Evolutionary conservation across 2,329 filamentous ascomycete genomes (phyloP).

Genomic region (Fusarium burgessii): DNA sequence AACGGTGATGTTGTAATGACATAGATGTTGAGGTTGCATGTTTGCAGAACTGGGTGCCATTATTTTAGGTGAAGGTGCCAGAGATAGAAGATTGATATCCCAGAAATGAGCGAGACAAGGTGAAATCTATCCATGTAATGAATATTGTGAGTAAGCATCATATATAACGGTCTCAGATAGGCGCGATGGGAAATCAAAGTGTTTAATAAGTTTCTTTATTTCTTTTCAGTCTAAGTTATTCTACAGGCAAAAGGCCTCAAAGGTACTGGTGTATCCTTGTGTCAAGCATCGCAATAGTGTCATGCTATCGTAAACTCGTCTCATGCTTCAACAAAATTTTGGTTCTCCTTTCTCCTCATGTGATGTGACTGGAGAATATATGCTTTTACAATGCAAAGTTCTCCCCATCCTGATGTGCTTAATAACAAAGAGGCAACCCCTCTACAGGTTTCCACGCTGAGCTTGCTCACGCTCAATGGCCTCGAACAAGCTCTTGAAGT

Average conservation of each 20-base stretch:
- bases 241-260: constrained; percentile 2
- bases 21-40: constrained; percentile 1
- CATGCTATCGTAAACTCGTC: constrained; percentile 22
- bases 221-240: constrained; percentile 12
- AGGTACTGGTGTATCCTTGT: constrained; percentile 16
- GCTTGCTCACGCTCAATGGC: constrained; percentile 95
- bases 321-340: constrained; percentile 18
- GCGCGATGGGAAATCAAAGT: constrained; percentile 15
- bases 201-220: constrained; percentile 11
- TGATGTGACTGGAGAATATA: background rate
- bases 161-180: constrained; percentile 20
- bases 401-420: background rate
- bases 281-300: constrained; percentile 21
- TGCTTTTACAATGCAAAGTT: background rate
- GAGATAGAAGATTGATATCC: constrained; percentile 19
- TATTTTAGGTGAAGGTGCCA: background rate
- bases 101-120: constrained; percentile 24
- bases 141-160: constrained; percentile 17
- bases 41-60: background rate
- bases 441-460: constrained; percentile 81
- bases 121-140: constrained; percentile 16
- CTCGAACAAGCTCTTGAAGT: constrained; percentile 95
- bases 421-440: background rate
- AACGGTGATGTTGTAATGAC: constrained; percentile 60
- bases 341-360: constrained; percentile 12